Conservation (phyloP, 345 rosid species). For the Syzygium grande region DNA sequence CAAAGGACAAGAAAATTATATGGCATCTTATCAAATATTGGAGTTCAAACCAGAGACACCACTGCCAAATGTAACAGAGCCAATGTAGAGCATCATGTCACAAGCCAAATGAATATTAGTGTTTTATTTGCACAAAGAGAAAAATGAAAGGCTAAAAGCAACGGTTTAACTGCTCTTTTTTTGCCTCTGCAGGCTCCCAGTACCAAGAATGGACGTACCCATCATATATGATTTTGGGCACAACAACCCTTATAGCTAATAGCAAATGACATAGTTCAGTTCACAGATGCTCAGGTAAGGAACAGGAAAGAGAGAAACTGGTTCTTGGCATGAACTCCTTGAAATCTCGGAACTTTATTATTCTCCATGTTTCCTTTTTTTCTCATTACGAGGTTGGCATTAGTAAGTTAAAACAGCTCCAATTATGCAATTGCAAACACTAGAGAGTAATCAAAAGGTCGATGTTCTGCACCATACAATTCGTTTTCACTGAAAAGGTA, state of each 20-base stretch:
- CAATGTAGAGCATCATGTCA: background rate
- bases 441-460: background rate
- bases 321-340: background rate
- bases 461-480: background rate
- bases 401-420: background rate
- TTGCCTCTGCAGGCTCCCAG: background rate
- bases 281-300: background rate
- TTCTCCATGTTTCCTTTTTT: background rate
- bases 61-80: background rate
- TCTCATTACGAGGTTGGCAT: background rate
- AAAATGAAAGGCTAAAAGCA: background rate
- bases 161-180: background rate
- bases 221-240: background rate
- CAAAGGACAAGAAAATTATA: background rate
- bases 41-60: background rate
- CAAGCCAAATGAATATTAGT: background rate
- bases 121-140: background rate
- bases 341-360: background rate
- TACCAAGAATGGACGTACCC: background rate
- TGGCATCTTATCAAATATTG: background rate
- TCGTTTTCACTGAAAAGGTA: background rate
- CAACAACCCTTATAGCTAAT: background rate
- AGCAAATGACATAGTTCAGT: background rate
- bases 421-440: background rate
- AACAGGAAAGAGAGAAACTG: background rate